Evolutionary conservation across 768 basidiomycete species (phyloP).

Genomic region (Ramaria sp.): DNA sequence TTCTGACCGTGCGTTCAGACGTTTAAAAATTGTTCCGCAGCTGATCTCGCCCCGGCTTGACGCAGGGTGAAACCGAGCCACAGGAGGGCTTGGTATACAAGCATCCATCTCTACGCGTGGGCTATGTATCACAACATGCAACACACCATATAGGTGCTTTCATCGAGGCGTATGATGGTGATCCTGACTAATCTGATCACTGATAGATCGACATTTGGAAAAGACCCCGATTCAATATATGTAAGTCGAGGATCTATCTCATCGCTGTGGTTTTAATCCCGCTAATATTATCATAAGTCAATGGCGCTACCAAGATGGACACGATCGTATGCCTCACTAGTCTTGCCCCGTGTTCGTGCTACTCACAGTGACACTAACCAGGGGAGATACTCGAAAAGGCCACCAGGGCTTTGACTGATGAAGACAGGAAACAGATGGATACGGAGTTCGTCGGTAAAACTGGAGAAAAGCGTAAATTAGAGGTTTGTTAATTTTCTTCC

Average conservation of each 20-base stretch:
- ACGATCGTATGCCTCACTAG: constrained; percentile 61
- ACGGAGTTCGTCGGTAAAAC: constrained; percentile 86
- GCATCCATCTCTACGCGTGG: constrained; percentile 87
- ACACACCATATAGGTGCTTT: constrained; percentile 83
- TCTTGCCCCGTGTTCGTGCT: constrained; percentile 9
- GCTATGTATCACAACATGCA: constrained; percentile 96
- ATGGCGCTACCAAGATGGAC: constrained; percentile 98
- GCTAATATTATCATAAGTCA: constrained; percentile 29
- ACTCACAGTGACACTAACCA: constrained; percentile 19
- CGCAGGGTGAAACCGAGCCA: constrained; percentile 79
- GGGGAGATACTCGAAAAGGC: constrained; percentile 87
- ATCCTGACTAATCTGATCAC: constrained; percentile 7
- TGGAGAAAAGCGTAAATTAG: constrained; percentile 83
- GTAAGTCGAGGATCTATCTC: constrained; percentile 12
- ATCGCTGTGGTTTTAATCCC: background rate
- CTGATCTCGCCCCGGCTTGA: constrained; percentile 5
- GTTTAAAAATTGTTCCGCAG: background rate
- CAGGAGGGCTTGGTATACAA: constrained; percentile 91
- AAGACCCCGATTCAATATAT: constrained; percentile 96
- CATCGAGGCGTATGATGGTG: constrained; percentile 5
- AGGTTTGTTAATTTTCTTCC: constrained; percentile 35
- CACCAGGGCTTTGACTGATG: constrained; percentile 81
- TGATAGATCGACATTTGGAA: constrained; percentile 78
- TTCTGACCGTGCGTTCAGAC: constrained; percentile 56
- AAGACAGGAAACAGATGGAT: constrained; percentile 70